phyloP scores from a whole-genome alignment of 352 stramenopile species.

The Albugo laibachii region DNA sequence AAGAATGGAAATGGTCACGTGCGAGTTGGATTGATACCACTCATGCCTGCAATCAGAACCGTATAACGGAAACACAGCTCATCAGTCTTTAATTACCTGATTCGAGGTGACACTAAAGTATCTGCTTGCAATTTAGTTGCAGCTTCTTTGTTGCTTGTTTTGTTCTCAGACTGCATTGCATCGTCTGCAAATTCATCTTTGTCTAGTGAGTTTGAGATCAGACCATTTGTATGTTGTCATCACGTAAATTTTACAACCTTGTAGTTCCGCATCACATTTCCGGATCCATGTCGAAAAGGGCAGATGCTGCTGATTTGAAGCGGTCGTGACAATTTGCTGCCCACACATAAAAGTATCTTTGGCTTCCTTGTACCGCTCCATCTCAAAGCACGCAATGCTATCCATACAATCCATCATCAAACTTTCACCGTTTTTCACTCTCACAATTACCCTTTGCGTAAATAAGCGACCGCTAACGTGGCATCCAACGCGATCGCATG shows the following conservation, averaged over 20 bases:
- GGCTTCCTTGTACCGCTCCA: conserved; percentile 45
- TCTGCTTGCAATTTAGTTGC: too few relatives aligned
- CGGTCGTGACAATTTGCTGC: conserved; percentile 14
- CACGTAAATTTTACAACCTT: neutral
- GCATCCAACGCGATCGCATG: conserved; percentile 27
- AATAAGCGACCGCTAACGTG: conserved; percentile 27
- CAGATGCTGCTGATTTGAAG: conserved; percentile 18
- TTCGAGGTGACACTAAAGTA: too few relatives aligned
- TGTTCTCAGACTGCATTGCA: too few relatives aligned
- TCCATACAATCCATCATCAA: neutral
- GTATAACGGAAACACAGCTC: too few relatives aligned
- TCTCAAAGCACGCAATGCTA: conserved; percentile 61
- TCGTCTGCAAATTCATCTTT: too few relatives aligned
- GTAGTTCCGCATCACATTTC: conserved; percentile 66
- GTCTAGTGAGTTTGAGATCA: too few relatives aligned
- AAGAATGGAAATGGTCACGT: conserved; percentile 69
- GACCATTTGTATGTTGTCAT: neutral
- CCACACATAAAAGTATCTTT: conserved; percentile 38
- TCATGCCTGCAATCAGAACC: conserved; percentile 24
- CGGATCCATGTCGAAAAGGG: conserved; percentile 72
- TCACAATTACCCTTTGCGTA: conserved; percentile 41
- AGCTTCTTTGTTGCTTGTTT: too few relatives aligned
- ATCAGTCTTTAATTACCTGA: too few relatives aligned
- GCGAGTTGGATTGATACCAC: conserved; percentile 67
- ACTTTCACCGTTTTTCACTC: neutral